These are phyloP conservation scores for Dianthus caryophyllus DNA, from an alignment of 148 eudicot genomes.

Conservation along the genomic window DNA sequence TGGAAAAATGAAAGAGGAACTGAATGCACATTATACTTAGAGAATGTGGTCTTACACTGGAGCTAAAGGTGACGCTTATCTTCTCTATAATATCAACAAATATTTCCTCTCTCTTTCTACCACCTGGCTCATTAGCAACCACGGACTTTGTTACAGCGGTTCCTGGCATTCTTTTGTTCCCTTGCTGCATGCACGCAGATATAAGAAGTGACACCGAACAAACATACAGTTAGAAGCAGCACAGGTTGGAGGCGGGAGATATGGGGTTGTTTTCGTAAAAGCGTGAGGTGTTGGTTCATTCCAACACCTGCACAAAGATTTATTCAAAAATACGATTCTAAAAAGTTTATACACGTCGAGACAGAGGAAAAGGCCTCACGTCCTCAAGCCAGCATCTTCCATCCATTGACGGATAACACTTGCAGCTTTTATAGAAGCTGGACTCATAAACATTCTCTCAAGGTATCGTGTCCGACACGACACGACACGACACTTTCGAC, in stretches of 20 bases:
- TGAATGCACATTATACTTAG: conserved; percentile 7
- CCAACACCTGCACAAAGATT: conserved; percentile 51
- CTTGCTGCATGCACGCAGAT: conserved; percentile 62
- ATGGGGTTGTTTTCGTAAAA: background rate
- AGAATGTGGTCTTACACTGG: conserved; percentile 60
- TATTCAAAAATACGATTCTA: conserved; percentile 1
- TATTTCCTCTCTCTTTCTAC: conserved; percentile 94
- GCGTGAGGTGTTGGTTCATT: background rate
- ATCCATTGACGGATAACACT: conserved; percentile 73
- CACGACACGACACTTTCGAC: too few species aligned
- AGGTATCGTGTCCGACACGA: too few species aligned
- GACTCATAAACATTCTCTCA: conserved; percentile 88
- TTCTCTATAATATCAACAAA: conserved; percentile 97
- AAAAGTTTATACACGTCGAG: conserved; percentile 1
- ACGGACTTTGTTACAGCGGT: conserved; percentile 95
- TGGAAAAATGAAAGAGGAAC: background rate
- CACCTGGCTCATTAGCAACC: conserved; percentile 95
- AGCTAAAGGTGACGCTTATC: conserved; percentile 93
- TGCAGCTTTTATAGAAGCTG: conserved; percentile 72
- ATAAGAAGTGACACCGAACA: conserved; percentile 15
- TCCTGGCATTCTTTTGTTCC: conserved; percentile 94
- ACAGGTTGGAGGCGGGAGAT: background rate
- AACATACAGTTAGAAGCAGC: conserved; percentile 5
- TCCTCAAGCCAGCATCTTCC: conserved; percentile 89
- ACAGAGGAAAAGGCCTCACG: conserved; percentile 45